Conservation (phyloP, 2,329 filamentous ascomycete species). For the Penicillium corylophilum region DNA sequence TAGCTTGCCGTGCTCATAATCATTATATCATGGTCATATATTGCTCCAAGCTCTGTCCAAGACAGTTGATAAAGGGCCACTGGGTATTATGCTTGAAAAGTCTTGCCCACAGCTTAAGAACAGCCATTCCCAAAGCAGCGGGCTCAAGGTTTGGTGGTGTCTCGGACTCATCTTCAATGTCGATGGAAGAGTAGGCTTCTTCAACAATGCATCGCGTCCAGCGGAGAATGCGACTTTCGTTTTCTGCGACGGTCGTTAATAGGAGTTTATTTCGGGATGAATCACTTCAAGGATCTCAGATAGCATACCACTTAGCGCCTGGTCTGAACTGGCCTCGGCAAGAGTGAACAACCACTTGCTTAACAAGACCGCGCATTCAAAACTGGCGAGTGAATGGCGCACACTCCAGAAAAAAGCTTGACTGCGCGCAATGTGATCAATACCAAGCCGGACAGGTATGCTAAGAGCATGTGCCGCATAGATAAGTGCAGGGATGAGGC, state of each 20-base stretch:
- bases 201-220: conserved; percentile 35
- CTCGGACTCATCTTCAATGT: conserved; percentile 27
- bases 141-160: conserved; percentile 25
- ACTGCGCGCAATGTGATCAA: conserved; percentile 37
- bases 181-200: conserved; percentile 35
- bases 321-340: conserved; percentile 25
- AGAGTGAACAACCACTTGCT: conserved; percentile 46
- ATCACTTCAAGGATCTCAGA: not conserved
- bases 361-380: conserved; percentile 43
- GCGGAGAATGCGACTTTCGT: conserved; percentile 32
- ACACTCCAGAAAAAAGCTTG: conserved; percentile 42
- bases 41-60: conserved; percentile 32
- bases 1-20: not conserved
- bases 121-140: conserved; percentile 27
- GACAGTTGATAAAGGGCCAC: conserved; percentile 35
- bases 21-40: conserved; percentile 29
- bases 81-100: conserved; percentile 34
- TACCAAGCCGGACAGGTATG: conserved; percentile 46
- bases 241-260: conserved; percentile 21
- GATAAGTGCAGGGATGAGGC: conserved; percentile 63
- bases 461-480: conserved; percentile 69
- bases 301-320: conserved; percentile 29
- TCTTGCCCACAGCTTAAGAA: conserved; percentile 33
- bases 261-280: not conserved
- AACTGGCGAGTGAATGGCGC: conserved; percentile 35